Base-by-base conservation (phyloP, 305 asterid species). In the Fraxinus ornus region DNA sequence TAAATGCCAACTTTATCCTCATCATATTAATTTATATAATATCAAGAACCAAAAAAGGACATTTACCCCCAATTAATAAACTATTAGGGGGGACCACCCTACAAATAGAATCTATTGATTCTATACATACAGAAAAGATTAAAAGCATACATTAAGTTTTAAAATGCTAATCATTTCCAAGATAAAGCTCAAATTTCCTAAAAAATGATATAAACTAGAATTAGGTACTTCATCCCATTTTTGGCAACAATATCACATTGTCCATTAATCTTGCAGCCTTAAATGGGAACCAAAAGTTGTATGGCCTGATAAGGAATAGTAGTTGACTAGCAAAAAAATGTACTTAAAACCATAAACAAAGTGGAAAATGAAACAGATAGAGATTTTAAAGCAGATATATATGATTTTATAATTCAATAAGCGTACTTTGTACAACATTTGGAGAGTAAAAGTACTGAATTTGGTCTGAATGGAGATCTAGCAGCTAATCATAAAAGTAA, bases 81-180 rank as follows among this genome's bases (percentile, higher is more conserved):
- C 57, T 1, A 47, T 47, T 13, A 0, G 57, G 57, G 57, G 82
- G 91, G 93, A 87, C 92, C 92, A 90, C 91, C 86, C 88, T 85
- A 86, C 89, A 84, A 30, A 86, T 70, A 84, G 90, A 86, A 86
- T 84, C 90, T 84, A 86, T 78, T 84, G 84, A 76, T 83, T 78
- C 70, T 81, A 86, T 82, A 88, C 77, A 88, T 74, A 82, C 5
- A 86, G 77, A 79, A 86, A 62, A 62, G 21, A 80, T 79, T 76
- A 77, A 79, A 80, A 77, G 26, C 74, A 81, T 19, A 55, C n/a
- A 33, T 24, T 57, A 74, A 68, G 77, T 60, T 7, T 78, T 28
- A 81, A 60, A 41, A 17, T 77, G 62, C 77, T 81, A 83, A 83
- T 81, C 86, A 85, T 81, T 78, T 85, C 39, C 82, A 80, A 80